phyloP scores from a whole-genome alignment of 257 asterid species.

The Oldenlandia corymbosa region DNA sequence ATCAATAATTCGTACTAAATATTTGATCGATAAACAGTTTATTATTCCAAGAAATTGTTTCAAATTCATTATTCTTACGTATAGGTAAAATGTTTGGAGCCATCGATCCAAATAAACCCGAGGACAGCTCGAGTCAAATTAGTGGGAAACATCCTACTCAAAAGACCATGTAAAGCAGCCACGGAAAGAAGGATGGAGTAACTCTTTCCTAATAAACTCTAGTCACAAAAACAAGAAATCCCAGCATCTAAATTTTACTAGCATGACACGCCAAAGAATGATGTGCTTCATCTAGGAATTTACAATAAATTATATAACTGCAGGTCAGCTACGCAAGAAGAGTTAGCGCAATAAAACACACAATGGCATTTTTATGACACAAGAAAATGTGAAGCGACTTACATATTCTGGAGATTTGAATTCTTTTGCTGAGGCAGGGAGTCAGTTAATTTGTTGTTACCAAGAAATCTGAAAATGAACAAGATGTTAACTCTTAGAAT shows the following conservation, averaged over 20 bases:
- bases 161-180: background rate
- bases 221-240: background rate
- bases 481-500: background rate
- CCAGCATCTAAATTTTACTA: background rate
- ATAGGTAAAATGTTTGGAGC: too few species aligned
- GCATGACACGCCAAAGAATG: background rate
- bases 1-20: too few species aligned
- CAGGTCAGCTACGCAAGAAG: background rate
- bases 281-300: background rate
- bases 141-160: background rate
- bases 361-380: background rate
- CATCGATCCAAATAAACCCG: background rate
- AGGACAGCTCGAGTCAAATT: background rate
- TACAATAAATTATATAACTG: background rate
- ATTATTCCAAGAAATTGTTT: too few species aligned
- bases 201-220: background rate
- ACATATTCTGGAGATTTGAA: constrained; percentile 48
- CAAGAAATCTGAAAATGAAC: constrained; percentile 64
- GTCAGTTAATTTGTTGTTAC: constrained; percentile 63
- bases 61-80: too few species aligned
- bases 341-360: background rate
- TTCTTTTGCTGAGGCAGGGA: constrained; percentile 45
- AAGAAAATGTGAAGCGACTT: constrained; percentile 11
- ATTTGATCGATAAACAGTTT: too few species aligned
- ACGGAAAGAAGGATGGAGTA: background rate